Evolutionary conservation across 768 basidiomycete species (phyloP).

Genomic region (Xerocomellus amylosporus): DNA sequence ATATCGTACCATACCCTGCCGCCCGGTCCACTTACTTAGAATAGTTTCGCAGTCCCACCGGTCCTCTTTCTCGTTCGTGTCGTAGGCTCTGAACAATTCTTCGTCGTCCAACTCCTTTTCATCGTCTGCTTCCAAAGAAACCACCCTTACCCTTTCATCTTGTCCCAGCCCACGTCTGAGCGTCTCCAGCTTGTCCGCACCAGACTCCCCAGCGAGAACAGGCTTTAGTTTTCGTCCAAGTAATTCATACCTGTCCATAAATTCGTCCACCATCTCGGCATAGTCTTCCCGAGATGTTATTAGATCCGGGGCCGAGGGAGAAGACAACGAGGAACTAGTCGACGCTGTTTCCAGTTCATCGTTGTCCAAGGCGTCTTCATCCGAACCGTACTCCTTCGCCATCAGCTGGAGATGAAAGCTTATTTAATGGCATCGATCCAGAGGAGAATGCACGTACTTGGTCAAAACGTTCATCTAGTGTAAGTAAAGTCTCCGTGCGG

Average conservation of each 20-base stretch:
- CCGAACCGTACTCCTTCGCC: slow-evolving; percentile 71
- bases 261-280: slow-evolving; percentile 87
- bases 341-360: slow-evolving; percentile 48
- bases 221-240: slow-evolving; percentile 83
- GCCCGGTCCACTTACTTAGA: slow-evolving; percentile 57
- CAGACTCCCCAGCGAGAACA: slow-evolving; percentile 68
- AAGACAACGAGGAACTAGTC: slow-evolving; percentile 37
- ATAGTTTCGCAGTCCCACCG: slow-evolving; percentile 98
- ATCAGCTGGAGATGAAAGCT: slow-evolving; percentile 50
- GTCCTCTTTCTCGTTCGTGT: slow-evolving; percentile 55
- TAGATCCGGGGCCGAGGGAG: slow-evolving; percentile 69
- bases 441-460: slow-evolving; percentile 53
- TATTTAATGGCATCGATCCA: background rate
- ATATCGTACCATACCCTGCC: background rate
- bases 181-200: slow-evolving; percentile 75
- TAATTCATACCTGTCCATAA: slow-evolving; percentile 88
- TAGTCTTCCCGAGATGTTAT: slow-evolving; percentile 87
- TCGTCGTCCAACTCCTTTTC: slow-evolving; percentile 45
- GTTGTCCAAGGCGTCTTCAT: slow-evolving; percentile 47
- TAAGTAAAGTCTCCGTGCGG: slow-evolving; percentile 84
- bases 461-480: slow-evolving; percentile 91
- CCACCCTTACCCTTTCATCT: slow-evolving; percentile 53
- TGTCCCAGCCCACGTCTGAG: slow-evolving; percentile 76
- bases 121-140: slow-evolving; percentile 43
- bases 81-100: slow-evolving; percentile 39